Evolutionary conservation across 257 asterid genomes (phyloP).

Genomic region (Fraxinus excelsior): DNA sequence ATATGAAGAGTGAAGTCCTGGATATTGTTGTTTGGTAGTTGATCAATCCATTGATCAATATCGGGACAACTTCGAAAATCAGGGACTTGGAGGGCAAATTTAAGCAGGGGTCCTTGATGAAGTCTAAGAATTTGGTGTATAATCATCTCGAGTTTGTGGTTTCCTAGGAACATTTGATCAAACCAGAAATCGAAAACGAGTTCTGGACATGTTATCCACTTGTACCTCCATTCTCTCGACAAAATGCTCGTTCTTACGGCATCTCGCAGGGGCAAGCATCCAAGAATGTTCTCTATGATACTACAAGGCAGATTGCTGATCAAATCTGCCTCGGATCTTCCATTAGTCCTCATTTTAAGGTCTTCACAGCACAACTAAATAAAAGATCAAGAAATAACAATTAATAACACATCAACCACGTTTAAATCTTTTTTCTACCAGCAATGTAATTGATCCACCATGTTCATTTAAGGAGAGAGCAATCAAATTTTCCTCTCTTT

Average conservation of each 20-base stretch:
- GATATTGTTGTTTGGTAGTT: conserved; percentile 42
- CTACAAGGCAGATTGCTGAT: conserved; percentile 47
- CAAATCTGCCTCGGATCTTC: conserved; percentile 32
- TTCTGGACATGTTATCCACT: conserved; percentile 52
- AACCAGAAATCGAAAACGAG: conserved; percentile 55
- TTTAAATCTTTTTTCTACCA: not conserved
- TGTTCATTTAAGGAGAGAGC: too few relatives aligned
- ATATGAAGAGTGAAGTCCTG: conserved; percentile 53
- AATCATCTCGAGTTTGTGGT: conserved; percentile 45
- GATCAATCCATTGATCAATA: conserved; percentile 47
- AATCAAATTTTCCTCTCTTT: too few relatives aligned
- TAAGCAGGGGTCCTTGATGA: conserved; percentile 50
- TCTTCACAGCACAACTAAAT: conserved; percentile 21
- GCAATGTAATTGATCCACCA: not conserved
- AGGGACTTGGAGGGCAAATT: conserved; percentile 48
- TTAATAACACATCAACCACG: not conserved
- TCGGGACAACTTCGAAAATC: conserved; percentile 43
- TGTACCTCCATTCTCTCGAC: conserved; percentile 61
- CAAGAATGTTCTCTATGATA: conserved; percentile 51
- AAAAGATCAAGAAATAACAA: not conserved
- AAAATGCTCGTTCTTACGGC: conserved; percentile 56
- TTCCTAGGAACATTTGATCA: conserved; percentile 52
- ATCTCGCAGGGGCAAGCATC: conserved; percentile 65
- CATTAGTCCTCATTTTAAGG: conserved; percentile 34
- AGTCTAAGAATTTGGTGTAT: conserved; percentile 45